Percentiles rank a stretch among this genome's conserved stretches.
Evolutionary conservation across 2,329 filamentous ascomycete genomes (phyloP).

Genomic region (Claviceps cyperi): DNA sequence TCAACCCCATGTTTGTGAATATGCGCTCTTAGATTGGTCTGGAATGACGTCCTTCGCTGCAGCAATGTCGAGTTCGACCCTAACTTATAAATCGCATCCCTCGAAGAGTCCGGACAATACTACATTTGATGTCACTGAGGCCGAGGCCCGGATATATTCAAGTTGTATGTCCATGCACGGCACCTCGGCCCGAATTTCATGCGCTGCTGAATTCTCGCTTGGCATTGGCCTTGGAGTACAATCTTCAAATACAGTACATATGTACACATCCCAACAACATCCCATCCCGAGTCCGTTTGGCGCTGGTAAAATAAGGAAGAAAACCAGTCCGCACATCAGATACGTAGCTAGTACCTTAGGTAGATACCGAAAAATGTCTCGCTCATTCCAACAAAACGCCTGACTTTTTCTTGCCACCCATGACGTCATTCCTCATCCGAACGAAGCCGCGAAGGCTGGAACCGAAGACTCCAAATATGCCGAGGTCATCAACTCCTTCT

Average conservation of each 20-base stretch:
- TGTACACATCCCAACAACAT: background rate
- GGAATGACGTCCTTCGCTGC: too few relatives aligned
- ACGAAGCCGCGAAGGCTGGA: background rate
- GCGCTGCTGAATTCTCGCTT: background rate
- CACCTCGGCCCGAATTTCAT: background rate
- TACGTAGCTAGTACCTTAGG: too few relatives aligned
- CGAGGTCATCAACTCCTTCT: background rate
- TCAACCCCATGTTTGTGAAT: too few relatives aligned
- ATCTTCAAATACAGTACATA: background rate
- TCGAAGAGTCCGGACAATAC: too few relatives aligned
- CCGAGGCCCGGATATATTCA: too few relatives aligned
- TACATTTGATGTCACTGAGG: too few relatives aligned
- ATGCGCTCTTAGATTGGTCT: too few relatives aligned
- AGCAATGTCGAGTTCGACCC: too few relatives aligned
- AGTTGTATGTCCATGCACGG: background rate
- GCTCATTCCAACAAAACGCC: constrained; percentile 1
- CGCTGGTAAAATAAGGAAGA: background rate
- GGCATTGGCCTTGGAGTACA: too few relatives aligned
- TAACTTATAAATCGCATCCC: too few relatives aligned
- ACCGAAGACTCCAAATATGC: too few relatives aligned
- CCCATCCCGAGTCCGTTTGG: background rate
- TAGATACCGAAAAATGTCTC: background rate
- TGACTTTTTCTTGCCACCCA: background rate
- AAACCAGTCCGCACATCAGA: background rate
- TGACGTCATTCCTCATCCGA: background rate